These are phyloP conservation scores for Scheffersomyces spartinae DNA, from an alignment of 805 yeast genomes.

Conservation along the genomic window DNA sequence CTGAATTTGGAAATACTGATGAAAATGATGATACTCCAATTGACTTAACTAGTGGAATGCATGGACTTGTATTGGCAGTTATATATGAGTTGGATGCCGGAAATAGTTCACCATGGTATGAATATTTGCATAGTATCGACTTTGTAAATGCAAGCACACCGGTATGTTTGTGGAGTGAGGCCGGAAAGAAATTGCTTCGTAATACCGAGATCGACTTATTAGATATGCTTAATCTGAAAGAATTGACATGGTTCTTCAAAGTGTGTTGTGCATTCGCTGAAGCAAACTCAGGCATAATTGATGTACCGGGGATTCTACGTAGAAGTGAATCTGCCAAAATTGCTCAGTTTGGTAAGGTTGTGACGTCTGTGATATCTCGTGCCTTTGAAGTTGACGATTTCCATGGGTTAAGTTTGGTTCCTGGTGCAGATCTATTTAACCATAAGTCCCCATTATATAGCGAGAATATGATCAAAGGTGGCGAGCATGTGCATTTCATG, in stretches of 20 bases:
- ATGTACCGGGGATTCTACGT: constrained; percentile 26
- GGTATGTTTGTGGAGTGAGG: constrained; percentile 52
- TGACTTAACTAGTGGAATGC: constrained; percentile 39
- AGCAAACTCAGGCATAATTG: constrained; percentile 12
- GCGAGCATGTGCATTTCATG: too few species aligned
- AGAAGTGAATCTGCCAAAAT: constrained; percentile 12
- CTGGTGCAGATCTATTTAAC: constrained; percentile 85
- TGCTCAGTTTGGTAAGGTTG: constrained; percentile 41
- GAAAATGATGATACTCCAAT: constrained; percentile 19
- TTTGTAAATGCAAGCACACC: constrained; percentile 38
- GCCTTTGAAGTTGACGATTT: constrained; percentile 73
- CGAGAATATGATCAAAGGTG: too few species aligned
- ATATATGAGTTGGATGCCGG: constrained; percentile 57
- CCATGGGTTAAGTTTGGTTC: constrained; percentile 70
- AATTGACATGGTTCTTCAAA: constrained; percentile 26
- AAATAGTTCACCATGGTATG: constrained; percentile 69
- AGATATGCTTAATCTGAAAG: constrained; percentile 44
- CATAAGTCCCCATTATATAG: too few species aligned
- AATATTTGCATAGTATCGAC: constrained; percentile 45
- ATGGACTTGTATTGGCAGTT: constrained; percentile 55
- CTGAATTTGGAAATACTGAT: too few species aligned
- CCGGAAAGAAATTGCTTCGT: constrained; percentile 32
- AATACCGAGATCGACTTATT: constrained; percentile 55
- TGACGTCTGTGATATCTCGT: constrained; percentile 58
- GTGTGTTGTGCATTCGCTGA: constrained; percentile 33